Evolutionary conservation across 257 asterid genomes (phyloP).

Genomic region (Leonotis leonurus): DNA sequence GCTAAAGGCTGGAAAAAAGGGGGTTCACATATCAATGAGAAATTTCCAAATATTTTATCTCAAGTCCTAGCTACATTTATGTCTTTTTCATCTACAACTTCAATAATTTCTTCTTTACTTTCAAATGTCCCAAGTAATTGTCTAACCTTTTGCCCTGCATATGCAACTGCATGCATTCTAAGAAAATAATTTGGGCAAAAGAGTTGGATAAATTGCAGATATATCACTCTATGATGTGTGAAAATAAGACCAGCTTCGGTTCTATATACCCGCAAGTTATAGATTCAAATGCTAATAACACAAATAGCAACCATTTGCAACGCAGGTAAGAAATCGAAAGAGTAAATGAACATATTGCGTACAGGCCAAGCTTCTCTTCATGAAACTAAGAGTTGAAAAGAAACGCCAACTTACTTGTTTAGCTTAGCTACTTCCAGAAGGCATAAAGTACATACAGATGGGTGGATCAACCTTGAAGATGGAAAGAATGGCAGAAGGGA

Average conservation of each 20-base stretch:
- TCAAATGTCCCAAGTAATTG: slow-evolving; percentile 5
- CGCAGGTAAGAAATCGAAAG: background rate
- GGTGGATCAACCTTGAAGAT: slow-evolving; percentile 89
- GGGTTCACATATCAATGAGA: slow-evolving; percentile 5
- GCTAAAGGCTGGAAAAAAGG: background rate
- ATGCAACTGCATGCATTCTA: background rate
- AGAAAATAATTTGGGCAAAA: background rate
- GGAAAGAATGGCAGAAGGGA: slow-evolving; percentile 88
- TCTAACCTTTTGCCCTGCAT: slow-evolving; percentile 5
- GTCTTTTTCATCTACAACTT: background rate
- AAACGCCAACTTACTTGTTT: slow-evolving; percentile 14
- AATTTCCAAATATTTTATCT: slow-evolving; percentile 5
- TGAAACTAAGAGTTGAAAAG: background rate
- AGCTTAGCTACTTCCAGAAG: slow-evolving; percentile 61
- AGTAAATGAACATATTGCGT: slow-evolving; percentile 1
- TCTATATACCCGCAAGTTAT: background rate
- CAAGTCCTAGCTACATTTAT: background rate
- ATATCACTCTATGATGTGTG: background rate
- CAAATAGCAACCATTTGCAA: background rate
- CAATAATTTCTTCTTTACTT: slow-evolving; percentile 1
- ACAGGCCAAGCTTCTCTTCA: slow-evolving; percentile 8
- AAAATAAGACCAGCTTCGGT: background rate
- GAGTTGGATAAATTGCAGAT: background rate
- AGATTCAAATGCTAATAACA: background rate
- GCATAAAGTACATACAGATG: slow-evolving; percentile 86